Evolutionary conservation across 192 early-diverging fungal species (phyloP).

Genomic region (Jimgerdemannia lactiflua): DNA sequence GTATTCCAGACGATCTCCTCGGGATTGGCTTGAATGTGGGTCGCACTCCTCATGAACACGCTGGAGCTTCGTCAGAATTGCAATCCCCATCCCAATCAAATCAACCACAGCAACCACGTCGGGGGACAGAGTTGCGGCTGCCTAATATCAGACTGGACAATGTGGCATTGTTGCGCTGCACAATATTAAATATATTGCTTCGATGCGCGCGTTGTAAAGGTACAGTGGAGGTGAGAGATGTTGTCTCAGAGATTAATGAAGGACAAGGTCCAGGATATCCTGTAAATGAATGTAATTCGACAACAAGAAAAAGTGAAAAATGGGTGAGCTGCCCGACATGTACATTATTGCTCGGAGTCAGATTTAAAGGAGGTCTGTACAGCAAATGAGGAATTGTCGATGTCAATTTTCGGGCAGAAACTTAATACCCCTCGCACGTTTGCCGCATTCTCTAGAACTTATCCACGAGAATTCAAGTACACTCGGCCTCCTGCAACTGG

Average conservation of each 20-base stretch:
- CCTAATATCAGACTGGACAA: slow-evolving; percentile 54
- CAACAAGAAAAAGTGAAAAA: background rate
- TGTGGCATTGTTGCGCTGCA: slow-evolving; percentile 66
- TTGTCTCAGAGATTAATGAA: slow-evolving; percentile 30
- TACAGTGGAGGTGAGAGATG: slow-evolving; percentile 56
- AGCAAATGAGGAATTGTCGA: slow-evolving; percentile 27
- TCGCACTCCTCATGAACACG: slow-evolving; percentile 18
- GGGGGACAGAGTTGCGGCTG: slow-evolving; percentile 77
- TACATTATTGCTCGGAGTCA: background rate
- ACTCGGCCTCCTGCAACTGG: slow-evolving; percentile 75
- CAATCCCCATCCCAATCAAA: slow-evolving; percentile 4
- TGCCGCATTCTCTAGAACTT: slow-evolving; percentile 55
- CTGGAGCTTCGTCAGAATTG: background rate
- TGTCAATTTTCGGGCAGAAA: slow-evolving; percentile 7
- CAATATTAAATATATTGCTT: slow-evolving; percentile 58
- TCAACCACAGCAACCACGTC: slow-evolving; percentile 37
- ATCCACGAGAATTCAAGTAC: slow-evolving; percentile 50
- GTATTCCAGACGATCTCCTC: background rate
- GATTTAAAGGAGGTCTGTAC: background rate
- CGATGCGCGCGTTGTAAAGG: slow-evolving; percentile 79
- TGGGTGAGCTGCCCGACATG: slow-evolving; percentile 1
- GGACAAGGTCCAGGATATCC: background rate
- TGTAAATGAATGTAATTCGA: background rate
- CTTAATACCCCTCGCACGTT: too few species aligned
- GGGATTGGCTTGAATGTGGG: slow-evolving; percentile 3